phyloP scores from a whole-genome alignment of 1,139 yeast species.

The Suhomyces maxii region DNA sequence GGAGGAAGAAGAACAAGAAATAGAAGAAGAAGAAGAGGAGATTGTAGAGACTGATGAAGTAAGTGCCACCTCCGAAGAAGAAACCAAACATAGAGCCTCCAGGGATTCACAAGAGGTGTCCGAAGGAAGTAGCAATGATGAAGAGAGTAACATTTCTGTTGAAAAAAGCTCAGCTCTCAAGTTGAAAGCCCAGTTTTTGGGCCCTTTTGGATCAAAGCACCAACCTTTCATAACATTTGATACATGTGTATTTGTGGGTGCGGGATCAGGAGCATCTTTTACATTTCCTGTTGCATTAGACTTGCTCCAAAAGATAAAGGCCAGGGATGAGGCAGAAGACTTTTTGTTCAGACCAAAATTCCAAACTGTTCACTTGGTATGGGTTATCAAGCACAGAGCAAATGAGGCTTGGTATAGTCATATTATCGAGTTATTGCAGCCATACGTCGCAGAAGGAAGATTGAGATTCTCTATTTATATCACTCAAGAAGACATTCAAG shows the following conservation, averaged over 20 bases:
- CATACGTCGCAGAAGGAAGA: constrained; percentile 24
- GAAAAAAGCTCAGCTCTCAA: neutral
- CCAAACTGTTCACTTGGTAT: constrained; percentile 31
- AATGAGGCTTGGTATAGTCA: constrained; percentile 41
- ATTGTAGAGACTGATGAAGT: neutral
- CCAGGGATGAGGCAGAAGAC: constrained; percentile 29
- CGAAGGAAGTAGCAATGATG: neutral
- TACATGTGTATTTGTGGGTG: constrained; percentile 38
- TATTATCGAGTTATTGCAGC: constrained; percentile 28
- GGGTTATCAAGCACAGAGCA: constrained; percentile 31
- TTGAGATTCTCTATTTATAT: constrained; percentile 26
- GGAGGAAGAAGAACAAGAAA: no score
- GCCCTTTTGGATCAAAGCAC: constrained; percentile 47
- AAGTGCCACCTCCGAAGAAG: neutral
- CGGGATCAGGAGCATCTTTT: constrained; percentile 51
- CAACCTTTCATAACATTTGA: constrained; percentile 47
- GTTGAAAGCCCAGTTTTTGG: constrained; percentile 38
- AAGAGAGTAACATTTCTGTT: constrained; percentile 1
- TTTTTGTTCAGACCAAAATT: constrained; percentile 33
- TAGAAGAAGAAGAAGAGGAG: no score
- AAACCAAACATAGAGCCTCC: no score
- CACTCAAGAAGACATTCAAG: constrained; percentile 16
- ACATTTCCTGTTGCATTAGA: constrained; percentile 47
- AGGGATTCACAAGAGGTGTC: neutral
- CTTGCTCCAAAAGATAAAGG: constrained; percentile 25